These are phyloP conservation scores for Phytomonas serpens DNA, from an alignment of 208 protist genomes.

Conservation along the genomic window DNA sequence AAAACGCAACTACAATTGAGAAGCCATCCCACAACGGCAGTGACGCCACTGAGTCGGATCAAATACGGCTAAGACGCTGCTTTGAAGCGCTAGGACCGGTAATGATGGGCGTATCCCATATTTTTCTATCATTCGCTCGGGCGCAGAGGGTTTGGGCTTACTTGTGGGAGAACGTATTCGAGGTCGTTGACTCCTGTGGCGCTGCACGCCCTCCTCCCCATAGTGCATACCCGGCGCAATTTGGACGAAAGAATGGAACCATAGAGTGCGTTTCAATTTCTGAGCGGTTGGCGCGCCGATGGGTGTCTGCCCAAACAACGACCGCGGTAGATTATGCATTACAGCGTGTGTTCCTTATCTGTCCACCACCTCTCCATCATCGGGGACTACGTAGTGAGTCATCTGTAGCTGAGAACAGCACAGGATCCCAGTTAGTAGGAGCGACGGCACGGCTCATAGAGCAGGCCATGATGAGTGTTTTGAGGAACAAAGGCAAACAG, in stretches of 20 bases:
- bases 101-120: neutral
- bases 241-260: neutral
- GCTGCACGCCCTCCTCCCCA: neutral
- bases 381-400: neutral
- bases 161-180: constrained; percentile 53
- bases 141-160: constrained; percentile 50
- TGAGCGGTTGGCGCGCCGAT: neutral
- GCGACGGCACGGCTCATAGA: neutral
- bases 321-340: neutral
- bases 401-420: neutral
- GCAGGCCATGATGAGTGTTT: neutral
- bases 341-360: neutral
- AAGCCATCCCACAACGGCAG: neutral
- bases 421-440: neutral
- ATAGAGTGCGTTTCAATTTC: neutral
- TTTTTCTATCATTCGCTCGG: constrained; percentile 13
- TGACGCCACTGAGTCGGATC: neutral
- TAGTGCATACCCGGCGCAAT: neutral
- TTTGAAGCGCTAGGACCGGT: neutral
- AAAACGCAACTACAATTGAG: constrained; percentile 12
- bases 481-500: neutral
- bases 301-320: neutral
- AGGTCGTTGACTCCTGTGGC: neutral
- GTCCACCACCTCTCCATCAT: neutral
- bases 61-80: neutral